These are phyloP conservation scores for Fomitopsis betulina DNA, from an alignment of 1,284 basidiomycete genomes.

Conservation along the genomic window DNA sequence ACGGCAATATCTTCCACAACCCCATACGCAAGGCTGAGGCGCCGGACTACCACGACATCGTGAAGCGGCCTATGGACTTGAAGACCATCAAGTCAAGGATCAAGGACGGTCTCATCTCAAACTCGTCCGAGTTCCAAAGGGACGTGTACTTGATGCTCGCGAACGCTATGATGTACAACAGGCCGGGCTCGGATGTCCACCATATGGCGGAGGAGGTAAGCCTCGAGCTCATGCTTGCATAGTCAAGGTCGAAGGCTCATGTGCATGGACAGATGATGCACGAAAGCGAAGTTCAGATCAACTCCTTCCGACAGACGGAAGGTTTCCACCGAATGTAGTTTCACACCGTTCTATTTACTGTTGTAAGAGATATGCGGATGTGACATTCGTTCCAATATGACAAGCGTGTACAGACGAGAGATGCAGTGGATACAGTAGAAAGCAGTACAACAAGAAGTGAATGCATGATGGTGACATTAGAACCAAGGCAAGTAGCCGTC, in stretches of 20 bases:
- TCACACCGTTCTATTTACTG: neutral
- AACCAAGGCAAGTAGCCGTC: constrained; percentile 86
- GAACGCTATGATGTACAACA: constrained; percentile 95
- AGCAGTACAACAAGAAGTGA: neutral
- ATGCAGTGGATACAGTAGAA: constrained; percentile 1
- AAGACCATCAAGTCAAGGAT: constrained; percentile 84
- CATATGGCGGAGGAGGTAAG: constrained; percentile 86
- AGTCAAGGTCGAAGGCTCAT: neutral
- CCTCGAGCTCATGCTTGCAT: constrained; percentile 1
- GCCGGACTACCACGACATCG: constrained; percentile 86
- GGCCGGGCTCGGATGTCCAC: constrained; percentile 77
- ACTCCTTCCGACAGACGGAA: constrained; percentile 73
- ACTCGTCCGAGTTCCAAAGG: constrained; percentile 81
- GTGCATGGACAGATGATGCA: constrained; percentile 68
- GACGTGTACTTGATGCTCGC: constrained; percentile 93
- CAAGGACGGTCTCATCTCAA: constrained; percentile 77
- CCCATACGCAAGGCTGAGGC: constrained; percentile 87
- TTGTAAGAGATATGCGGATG: neutral
- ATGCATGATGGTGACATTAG: constrained; percentile 31
- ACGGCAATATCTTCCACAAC: constrained; percentile 86
- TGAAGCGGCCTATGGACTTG: constrained; percentile 89
- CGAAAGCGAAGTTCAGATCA: constrained; percentile 75
- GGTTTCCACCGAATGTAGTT: constrained; percentile 40
- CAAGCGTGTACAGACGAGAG: neutral
- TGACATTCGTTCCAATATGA: neutral